These are phyloP conservation scores for Mortierella alpina DNA, from an alignment of 192 early-diverging fungal genomes.

Conservation along the genomic window DNA sequence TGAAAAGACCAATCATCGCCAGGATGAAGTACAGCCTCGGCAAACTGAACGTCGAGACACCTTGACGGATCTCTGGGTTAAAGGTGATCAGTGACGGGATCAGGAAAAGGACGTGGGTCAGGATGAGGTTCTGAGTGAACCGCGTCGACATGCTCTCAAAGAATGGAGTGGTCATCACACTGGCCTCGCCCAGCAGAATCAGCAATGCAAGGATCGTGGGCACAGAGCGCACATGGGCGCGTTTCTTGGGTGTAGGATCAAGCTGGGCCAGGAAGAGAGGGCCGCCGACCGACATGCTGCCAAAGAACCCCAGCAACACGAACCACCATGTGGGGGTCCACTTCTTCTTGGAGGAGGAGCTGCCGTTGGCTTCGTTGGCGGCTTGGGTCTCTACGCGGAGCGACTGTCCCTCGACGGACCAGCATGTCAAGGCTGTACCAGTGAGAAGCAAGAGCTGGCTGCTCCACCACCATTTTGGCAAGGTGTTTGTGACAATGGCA, in stretches of 20 bases:
- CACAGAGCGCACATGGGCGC: conserved; percentile 25
- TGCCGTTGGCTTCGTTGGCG: conserved; percentile 5
- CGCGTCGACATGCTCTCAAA: conserved; percentile 25
- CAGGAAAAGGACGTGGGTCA: conserved; percentile 44
- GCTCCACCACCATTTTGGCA: conserved; percentile 54
- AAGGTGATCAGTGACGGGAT: conserved; percentile 35
- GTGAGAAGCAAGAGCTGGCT: conserved; percentile 48
- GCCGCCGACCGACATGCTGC: conserved; percentile 50
- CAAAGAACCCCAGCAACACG: conserved; percentile 49
- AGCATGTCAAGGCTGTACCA: conserved; percentile 42
- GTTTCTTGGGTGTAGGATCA: conserved; percentile 22
- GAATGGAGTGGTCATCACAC: conserved; percentile 46
- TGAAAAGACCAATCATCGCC: conserved; percentile 25
- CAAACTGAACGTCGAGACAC: conserved; percentile 20
- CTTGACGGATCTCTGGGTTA: conserved; percentile 23
- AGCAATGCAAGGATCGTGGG: conserved; percentile 24
- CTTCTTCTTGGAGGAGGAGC: background rate
- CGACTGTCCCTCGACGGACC: conserved; percentile 50
- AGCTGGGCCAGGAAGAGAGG: conserved; percentile 48
- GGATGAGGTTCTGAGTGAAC: conserved; percentile 34
- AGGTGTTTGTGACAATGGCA: conserved; percentile 46
- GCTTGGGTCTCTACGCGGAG: conserved; percentile 3
- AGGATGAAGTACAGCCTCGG: conserved; percentile 38
- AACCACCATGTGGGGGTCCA: conserved; percentile 56
- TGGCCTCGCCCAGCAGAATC: conserved; percentile 39